Base-by-base conservation (phyloP, 768 basidiomycete species). In the Hysterangium stoloniferum region DNA sequence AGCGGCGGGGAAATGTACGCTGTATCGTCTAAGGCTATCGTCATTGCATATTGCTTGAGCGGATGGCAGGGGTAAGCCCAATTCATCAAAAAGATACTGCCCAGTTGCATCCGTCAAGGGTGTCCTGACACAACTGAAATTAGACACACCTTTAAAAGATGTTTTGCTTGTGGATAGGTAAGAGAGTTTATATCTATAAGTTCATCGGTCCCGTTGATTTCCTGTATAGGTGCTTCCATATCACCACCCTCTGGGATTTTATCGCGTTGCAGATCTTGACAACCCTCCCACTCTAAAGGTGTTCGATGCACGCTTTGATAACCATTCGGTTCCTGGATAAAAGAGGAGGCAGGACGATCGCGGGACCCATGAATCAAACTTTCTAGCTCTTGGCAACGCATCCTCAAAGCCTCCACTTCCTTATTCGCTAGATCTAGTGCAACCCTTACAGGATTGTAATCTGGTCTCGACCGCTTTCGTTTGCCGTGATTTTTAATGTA, bases 351-450 rank as follows among this genome's bases (percentile, higher is more conserved):
- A n/a, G 42, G 7, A 8, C 24, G 37, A 38, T 38, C 37, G 37
- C 45, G 45, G 29, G 25, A 47, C 34, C 15, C 11, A 19, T 13
- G 40, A 41, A 41, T 31, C 4, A 47, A 47, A 32, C 15, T 15
- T 17, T 49, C 48, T 11, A 49, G 36, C 17, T 49, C 35, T n/a
- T 27, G 48, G 22, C 33, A 22, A 4, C 48, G 48, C 15, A n/a
- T 22, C 32, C 37, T 36, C 19, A 49, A 33, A n/a, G 15, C 35
- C 22, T 22, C 36, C 19, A 27, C 27, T 38, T 49, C 48, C 12
- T 15, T 13, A n/a, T 38, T 8, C 15, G 48, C 48, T n/a, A 37
- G 25, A 49, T 35, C 48, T 24, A 49, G 25, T 33, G 35, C n/a
- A 15, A 13, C 19, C 27, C 12, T 49, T 22, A 49, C 24, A 5